phyloP scores from a whole-genome alignment of 1,139 yeast species.

The Geotrichum reessii region DNA sequence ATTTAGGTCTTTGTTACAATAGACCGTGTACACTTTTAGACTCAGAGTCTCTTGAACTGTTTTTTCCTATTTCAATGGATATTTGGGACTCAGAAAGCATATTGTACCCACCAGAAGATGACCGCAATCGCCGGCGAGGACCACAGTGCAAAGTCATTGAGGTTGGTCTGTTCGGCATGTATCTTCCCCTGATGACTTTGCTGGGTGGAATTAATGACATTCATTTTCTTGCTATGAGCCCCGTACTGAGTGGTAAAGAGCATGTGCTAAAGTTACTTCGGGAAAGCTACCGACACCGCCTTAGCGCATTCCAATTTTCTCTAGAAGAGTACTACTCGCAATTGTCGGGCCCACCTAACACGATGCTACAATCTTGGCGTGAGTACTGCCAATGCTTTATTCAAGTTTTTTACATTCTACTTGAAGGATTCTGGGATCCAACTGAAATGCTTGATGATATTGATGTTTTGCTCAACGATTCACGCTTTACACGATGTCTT shows the following conservation, averaged over 20 bases:
- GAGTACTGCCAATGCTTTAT: constrained; percentile 27
- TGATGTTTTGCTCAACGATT: constrained; percentile 26
- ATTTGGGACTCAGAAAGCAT: constrained; percentile 33
- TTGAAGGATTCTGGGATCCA: constrained; percentile 29
- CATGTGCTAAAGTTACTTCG: constrained; percentile 23
- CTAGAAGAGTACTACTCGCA: constrained; percentile 22
- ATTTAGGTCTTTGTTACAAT: constrained; percentile 40
- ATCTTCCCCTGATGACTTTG: constrained; percentile 29
- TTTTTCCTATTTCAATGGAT: constrained; percentile 36
- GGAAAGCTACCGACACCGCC: constrained; percentile 22
- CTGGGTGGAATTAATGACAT: constrained; percentile 27
- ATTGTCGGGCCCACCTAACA: constrained; percentile 10
- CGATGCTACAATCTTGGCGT: constrained; percentile 24
- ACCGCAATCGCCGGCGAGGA: constrained; percentile 24
- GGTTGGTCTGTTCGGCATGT: constrained; percentile 28
- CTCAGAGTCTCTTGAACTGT: constrained; percentile 34
- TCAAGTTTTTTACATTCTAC: constrained; percentile 28
- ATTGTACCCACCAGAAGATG: constrained; percentile 27
- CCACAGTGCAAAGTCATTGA: constrained; percentile 22
- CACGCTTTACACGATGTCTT: constrained; percentile 27
- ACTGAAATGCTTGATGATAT: constrained; percentile 25
- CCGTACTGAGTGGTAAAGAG: constrained; percentile 20
- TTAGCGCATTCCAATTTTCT: constrained; percentile 26
- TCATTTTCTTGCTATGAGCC: constrained; percentile 22
- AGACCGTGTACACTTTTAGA: constrained; percentile 36